phyloP scores from a whole-genome alignment of 2,329 filamentous ascomycete genomes.

The Penicillium oxalicum region DNA sequence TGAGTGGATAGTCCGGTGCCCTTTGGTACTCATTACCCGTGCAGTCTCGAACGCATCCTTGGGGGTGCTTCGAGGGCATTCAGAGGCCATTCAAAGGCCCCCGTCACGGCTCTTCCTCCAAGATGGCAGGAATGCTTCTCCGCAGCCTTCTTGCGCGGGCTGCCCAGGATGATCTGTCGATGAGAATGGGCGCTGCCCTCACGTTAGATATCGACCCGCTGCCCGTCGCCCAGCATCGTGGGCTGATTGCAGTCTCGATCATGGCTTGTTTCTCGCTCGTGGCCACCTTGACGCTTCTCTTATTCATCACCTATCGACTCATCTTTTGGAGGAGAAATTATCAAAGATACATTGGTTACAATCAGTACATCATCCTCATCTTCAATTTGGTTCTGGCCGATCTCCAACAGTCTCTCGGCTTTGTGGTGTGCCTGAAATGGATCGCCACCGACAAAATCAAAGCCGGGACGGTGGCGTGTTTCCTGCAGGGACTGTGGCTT shows the following conservation, averaged over 20 bases:
- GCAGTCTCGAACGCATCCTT: too few species aligned
- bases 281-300: conserved; percentile 40
- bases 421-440: conserved; percentile 47
- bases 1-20: neutral
- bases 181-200: conserved; percentile 15
- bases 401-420: conserved; percentile 48
- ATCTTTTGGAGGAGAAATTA: conserved; percentile 47
- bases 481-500: conserved; percentile 47
- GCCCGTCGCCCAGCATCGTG: conserved; percentile 30
- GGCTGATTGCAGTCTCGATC: conserved; percentile 44
- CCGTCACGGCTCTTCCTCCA: neutral
- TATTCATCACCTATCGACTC: conserved; percentile 48
- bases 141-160: conserved; percentile 13
- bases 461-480: conserved; percentile 42
- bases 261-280: conserved; percentile 46
- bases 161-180: conserved; percentile 13
- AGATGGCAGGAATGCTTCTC: conserved; percentile 13
- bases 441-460: conserved; percentile 41
- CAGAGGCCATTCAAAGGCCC: too few species aligned
- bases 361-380: conserved; percentile 51
- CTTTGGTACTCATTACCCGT: neutral
- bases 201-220: conserved; percentile 30
- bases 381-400: conserved; percentile 50
- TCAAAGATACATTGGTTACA: conserved; percentile 47
- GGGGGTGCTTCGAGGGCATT: too few species aligned